These are phyloP conservation scores for Rhynchosporium agropyri DNA, from an alignment of 2,329 filamentous ascomycete species.

Conservation along the genomic window DNA sequence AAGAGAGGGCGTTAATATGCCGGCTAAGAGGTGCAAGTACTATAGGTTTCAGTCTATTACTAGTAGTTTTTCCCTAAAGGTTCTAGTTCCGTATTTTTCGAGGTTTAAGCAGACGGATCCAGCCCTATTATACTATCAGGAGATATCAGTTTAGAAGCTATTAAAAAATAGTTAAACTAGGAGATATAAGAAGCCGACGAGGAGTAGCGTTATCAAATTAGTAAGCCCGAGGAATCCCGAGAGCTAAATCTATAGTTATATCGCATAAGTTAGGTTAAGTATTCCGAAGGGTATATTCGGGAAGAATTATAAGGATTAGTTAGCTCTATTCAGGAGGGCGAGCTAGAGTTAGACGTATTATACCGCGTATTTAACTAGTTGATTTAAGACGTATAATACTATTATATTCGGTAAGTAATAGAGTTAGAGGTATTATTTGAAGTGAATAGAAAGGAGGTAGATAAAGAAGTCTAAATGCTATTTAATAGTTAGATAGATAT, in stretches of 20 bases:
- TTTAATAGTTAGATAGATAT: too few species aligned
- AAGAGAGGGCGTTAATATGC: too few species aligned
- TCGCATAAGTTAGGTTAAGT: slow-evolving; percentile 1
- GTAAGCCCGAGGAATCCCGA: slow-evolving; percentile 1
- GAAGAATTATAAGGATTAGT: too few species aligned
- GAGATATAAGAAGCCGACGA: too few species aligned
- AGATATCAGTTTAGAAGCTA: too few species aligned
- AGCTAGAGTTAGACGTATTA: too few species aligned
- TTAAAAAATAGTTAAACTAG: too few species aligned
- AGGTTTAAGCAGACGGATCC: neutral
- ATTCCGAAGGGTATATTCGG: slow-evolving; percentile 11
- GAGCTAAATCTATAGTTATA: slow-evolving; percentile 7
- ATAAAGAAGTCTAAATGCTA: too few species aligned
- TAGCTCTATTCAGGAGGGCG: too few species aligned
- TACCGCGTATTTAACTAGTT: slow-evolving; percentile 6
- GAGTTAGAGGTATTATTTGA: slow-evolving; percentile 6
- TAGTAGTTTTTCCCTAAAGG: neutral
- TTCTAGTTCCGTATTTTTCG: neutral
- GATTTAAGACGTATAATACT: slow-evolving; percentile 9
- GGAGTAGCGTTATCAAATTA: too few species aligned
- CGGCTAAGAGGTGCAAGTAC: neutral
- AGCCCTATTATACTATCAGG: too few species aligned
- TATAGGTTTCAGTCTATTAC: neutral
- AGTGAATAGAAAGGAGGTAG: neutral
- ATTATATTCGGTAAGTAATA: neutral